Evolutionary conservation across 2,329 filamentous ascomycete species (phyloP).

Genomic region (Hypoxylon sp.): DNA sequence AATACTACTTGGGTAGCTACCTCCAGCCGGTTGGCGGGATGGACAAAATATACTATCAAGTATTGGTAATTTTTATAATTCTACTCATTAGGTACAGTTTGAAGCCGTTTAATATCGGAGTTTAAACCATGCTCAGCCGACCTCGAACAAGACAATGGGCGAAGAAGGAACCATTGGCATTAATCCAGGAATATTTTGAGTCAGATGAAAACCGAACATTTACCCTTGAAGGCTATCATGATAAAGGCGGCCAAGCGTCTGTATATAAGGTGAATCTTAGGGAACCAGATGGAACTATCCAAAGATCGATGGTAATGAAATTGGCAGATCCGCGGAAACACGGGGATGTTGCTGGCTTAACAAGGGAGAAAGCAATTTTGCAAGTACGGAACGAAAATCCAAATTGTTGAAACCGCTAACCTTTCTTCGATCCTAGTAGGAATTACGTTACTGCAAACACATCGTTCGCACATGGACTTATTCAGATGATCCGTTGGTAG

Average conservation of each 20-base stretch:
- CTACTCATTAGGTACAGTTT: no score
- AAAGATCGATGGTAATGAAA: conserved; percentile 24
- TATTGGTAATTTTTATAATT: no score
- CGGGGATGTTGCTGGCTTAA: conserved; percentile 20
- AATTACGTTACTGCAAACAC: conserved; percentile 16
- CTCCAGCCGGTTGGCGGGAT: no score
- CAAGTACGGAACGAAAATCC: conserved; percentile 10
- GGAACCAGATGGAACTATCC: not conserved
- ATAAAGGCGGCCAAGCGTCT: conserved; percentile 28
- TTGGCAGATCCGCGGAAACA: conserved; percentile 22
- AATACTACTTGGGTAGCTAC: no score
- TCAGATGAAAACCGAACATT: conserved; percentile 10
- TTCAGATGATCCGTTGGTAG: conserved; percentile 18
- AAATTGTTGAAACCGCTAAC: not conserved
- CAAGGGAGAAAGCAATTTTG: conserved; percentile 18
- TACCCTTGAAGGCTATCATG: conserved; percentile 14
- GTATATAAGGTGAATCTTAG: conserved; percentile 30
- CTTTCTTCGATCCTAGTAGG: conserved; percentile 2
- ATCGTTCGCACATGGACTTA: conserved; percentile 7
- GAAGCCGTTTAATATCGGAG: no score
- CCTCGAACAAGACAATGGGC: no score
- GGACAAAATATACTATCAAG: no score
- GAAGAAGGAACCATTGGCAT: no score
- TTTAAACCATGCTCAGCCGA: no score
- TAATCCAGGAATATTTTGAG: conserved; percentile 27